phyloP scores from a whole-genome alignment of 2,329 filamentous ascomycete species.

The Pseudogymnoascus sp. region DNA sequence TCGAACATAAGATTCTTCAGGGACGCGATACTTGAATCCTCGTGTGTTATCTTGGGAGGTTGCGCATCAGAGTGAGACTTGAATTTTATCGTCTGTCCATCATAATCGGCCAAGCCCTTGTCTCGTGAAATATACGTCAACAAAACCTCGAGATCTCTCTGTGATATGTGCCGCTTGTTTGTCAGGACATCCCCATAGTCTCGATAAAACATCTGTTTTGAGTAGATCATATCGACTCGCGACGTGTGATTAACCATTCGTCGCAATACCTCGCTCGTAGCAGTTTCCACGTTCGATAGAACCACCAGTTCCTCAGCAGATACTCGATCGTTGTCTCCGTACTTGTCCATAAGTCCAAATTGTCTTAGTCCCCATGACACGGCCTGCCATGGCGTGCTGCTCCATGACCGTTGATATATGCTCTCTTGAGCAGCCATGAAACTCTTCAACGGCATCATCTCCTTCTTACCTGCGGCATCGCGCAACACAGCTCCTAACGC shows the following conservation, averaged over 20 bases:
- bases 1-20: slow-evolving; percentile 71
- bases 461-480: slow-evolving; percentile 61
- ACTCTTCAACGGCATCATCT: slow-evolving; percentile 61
- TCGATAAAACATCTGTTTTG: slow-evolving; percentile 54
- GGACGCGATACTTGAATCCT: slow-evolving; percentile 75
- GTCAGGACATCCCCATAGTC: slow-evolving; percentile 47
- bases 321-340: slow-evolving; percentile 44
- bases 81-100: slow-evolving; percentile 68
- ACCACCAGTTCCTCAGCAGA: slow-evolving; percentile 58
- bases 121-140: slow-evolving; percentile 63
- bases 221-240: slow-evolving; percentile 59
- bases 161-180: slow-evolving; percentile 43
- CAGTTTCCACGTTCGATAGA: slow-evolving; percentile 51
- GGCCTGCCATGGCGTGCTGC: slow-evolving; percentile 54
- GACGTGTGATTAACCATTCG: slow-evolving; percentile 35
- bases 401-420: slow-evolving; percentile 65
- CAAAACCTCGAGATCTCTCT: slow-evolving; percentile 60
- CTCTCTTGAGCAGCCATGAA: slow-evolving; percentile 60
- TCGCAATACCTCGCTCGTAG: slow-evolving; percentile 45
- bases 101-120: slow-evolving; percentile 48
- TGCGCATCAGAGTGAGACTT: slow-evolving; percentile 42
- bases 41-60: slow-evolving; percentile 51
- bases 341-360: slow-evolving; percentile 50
- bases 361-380: slow-evolving; percentile 68
- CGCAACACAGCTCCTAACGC: slow-evolving; percentile 69